A percentile compares a stretch with the other conserved stretches of the same genome.
Evolutionary conservation across 2,329 filamentous ascomycete genomes (phyloP).

Genomic region (Aspergillus tanneri): DNA sequence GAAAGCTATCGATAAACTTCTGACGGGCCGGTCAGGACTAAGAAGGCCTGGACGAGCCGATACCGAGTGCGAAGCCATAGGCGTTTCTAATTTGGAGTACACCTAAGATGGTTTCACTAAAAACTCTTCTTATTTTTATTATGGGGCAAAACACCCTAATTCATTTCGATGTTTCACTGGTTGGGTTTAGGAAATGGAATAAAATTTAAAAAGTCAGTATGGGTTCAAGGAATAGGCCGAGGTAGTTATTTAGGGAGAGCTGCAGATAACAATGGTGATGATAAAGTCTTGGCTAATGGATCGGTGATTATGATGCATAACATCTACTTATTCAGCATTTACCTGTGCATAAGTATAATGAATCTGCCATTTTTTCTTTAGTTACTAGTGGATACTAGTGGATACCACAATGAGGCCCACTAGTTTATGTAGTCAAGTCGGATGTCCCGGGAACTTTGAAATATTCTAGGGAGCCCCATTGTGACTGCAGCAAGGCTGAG

Average conservation of each 20-base stretch:
- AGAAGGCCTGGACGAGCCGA: conserved; percentile 19
- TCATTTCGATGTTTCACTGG: neutral
- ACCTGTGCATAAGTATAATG: conserved; percentile 4
- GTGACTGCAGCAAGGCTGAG: too few species aligned
- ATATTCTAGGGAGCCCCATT: too few species aligned
- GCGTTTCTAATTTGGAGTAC: neutral
- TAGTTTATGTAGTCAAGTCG: too few species aligned
- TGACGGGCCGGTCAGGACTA: conserved; percentile 31
- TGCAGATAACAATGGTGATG: too few species aligned
- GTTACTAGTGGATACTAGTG: too few species aligned
- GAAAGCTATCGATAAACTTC: conserved; percentile 45
- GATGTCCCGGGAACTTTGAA: too few species aligned
- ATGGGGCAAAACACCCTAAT: neutral
- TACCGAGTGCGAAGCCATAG: conserved; percentile 2
- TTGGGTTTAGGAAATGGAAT: neutral
- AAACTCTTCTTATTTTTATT: neutral
- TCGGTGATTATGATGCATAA: conserved; percentile 14
- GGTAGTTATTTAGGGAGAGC: neutral
- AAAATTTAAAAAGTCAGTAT: neutral
- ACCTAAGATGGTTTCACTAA: neutral
- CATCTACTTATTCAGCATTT: conserved; percentile 8
- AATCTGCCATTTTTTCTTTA: neutral
- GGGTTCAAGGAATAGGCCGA: neutral
- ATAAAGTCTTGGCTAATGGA: conserved; percentile 2
- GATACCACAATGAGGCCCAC: too few species aligned